Conservation (phyloP, 768 basidiomycete genomes). For the Lepiota venenata region DNA sequence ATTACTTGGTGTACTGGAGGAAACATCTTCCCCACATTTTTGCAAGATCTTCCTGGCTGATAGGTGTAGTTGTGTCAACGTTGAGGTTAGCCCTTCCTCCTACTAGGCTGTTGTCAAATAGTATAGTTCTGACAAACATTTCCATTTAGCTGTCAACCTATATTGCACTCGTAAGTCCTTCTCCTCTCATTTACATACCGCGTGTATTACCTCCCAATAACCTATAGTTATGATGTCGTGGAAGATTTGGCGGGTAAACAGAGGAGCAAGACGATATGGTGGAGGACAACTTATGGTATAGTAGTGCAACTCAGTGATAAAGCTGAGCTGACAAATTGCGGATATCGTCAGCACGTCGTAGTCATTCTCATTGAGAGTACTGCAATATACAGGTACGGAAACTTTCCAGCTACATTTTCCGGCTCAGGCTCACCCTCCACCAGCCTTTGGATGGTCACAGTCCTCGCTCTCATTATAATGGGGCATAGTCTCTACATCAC, state of each 20-base stretch:
- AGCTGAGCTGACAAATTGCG: neutral
- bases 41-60: neutral
- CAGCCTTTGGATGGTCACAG: slow-evolving; percentile 19
- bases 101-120: neutral
- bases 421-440: neutral
- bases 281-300: slow-evolving; percentile 7
- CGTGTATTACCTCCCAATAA: neutral
- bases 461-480: slow-evolving; percentile 12
- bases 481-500: slow-evolving; percentile 15
- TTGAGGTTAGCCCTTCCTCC: neutral
- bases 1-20: slow-evolving; percentile 1
- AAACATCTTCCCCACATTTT: neutral
- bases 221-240: neutral
- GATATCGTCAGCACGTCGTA: slow-evolving; percentile 2
- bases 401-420: neutral
- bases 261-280: neutral
- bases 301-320: neutral
- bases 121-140: neutral
- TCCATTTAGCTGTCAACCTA: neutral
- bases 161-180: slow-evolving; percentile 1
- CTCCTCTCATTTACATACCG: neutral
- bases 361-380: slow-evolving; percentile 17
- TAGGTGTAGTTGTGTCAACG: slow-evolving; percentile 4
- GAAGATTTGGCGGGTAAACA: slow-evolving; percentile 3
- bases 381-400: slow-evolving; percentile 16